A percentile compares a stretch with the other conserved stretches of the same genome.
These are phyloP conservation scores for Paraphaeosphaeria minitans DNA, from an alignment of 2,329 filamentous ascomycete genomes.

Conservation along the genomic window DNA sequence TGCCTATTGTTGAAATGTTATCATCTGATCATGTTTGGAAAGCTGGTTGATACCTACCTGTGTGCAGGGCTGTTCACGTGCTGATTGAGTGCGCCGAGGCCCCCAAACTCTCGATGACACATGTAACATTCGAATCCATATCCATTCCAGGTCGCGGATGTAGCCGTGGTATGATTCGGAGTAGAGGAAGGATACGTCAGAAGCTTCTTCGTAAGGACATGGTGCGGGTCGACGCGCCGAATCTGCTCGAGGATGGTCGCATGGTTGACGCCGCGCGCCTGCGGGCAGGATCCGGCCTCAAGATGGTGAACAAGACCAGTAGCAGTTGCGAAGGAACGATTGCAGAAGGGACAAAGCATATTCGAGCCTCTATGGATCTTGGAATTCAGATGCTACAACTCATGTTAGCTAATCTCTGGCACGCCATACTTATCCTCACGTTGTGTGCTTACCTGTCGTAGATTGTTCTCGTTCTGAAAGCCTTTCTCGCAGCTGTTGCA, in stretches of 20 bases:
- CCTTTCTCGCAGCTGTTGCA: constrained; percentile 23
- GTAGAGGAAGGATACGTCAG: constrained; percentile 5
- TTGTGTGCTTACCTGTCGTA: constrained; percentile 16
- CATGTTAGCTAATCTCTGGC: too few species aligned
- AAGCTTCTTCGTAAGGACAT: constrained; percentile 51
- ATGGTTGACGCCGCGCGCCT: constrained; percentile 53
- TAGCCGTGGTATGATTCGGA: constrained; percentile 37
- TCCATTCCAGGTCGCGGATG: constrained; percentile 42
- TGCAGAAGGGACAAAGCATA: constrained; percentile 63
- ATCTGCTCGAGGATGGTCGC: constrained; percentile 56
- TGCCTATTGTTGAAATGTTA: too few species aligned
- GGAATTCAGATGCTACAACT: constrained; percentile 58
- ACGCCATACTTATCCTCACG: neutral
- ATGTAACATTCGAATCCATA: constrained; percentile 63
- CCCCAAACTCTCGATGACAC: constrained; percentile 55
- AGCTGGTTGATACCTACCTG: too few species aligned
- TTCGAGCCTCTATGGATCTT: constrained; percentile 53
- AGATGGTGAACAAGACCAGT: constrained; percentile 63
- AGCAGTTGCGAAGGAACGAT: constrained; percentile 52
- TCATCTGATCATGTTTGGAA: too few species aligned
- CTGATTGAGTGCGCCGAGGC: constrained; percentile 49
- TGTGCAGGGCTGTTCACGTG: constrained; percentile 62
- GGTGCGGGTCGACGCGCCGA: constrained; percentile 53
- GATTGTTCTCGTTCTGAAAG: constrained; percentile 28
- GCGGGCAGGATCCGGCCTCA: constrained; percentile 60